phyloP scores from a whole-genome alignment of 1,284 basidiomycete genomes.

The Heimioporus retisporus region DNA sequence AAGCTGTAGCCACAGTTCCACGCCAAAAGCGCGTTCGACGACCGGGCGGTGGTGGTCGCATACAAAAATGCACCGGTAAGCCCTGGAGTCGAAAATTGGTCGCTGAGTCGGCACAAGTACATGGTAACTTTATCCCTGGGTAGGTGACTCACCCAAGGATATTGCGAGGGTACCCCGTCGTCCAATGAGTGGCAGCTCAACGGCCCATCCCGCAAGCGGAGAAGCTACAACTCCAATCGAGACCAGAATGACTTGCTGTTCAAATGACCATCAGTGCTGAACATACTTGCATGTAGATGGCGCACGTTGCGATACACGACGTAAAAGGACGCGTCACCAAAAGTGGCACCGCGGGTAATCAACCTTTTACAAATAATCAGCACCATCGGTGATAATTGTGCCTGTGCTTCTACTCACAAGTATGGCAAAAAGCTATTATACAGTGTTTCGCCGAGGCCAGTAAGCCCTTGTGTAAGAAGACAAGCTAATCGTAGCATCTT shows the following conservation, averaged over 20 bases:
- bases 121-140: too few species aligned
- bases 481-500: neutral
- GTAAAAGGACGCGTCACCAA: conserved; percentile 60
- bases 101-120: neutral
- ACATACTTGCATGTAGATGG: conserved; percentile 1
- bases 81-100: conserved; percentile 29
- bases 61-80: conserved; percentile 79
- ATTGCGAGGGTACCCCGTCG: conserved; percentile 71
- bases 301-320: conserved; percentile 64
- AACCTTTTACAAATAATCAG: too few species aligned
- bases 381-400: neutral
- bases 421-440: conserved; percentile 69
- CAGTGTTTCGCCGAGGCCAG: conserved; percentile 70
- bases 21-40: conserved; percentile 70
- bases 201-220: conserved; percentile 69
- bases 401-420: conserved; percentile 46
- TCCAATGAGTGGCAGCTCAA: conserved; percentile 70
- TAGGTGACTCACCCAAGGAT: conserved; percentile 64
- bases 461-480: conserved; percentile 51
- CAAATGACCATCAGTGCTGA: conserved; percentile 2
- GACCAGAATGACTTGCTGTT: conserved; percentile 67
- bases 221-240: conserved; percentile 76
- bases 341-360: conserved; percentile 59
- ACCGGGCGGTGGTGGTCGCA: conserved; percentile 72
- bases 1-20: conserved; percentile 83